Conservation (phyloP, 768 basidiomycete species). For the Cystobasidium ongulense region DNA sequence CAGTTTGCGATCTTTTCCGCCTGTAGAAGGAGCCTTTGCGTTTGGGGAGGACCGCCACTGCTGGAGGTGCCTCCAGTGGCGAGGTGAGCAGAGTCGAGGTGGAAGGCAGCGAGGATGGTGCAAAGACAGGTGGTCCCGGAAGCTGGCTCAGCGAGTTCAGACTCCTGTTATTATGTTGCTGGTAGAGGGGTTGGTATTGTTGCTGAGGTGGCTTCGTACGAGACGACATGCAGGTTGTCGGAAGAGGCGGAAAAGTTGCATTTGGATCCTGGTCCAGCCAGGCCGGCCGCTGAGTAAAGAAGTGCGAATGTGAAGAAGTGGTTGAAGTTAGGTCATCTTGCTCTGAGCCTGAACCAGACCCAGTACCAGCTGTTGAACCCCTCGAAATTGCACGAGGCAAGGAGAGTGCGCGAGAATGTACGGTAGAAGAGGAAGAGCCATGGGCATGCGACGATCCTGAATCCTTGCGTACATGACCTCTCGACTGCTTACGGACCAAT, state of each 20-base stretch:
- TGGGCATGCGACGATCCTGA: neutral
- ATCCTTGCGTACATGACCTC: constrained; percentile 4
- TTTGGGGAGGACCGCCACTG: neutral
- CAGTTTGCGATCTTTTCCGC: constrained; percentile 22
- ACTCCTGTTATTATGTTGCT: neutral
- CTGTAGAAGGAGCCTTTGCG: constrained; percentile 21
- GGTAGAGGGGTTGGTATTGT: neutral
- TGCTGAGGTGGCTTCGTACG: neutral
- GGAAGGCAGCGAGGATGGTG: neutral
- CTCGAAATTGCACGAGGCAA: neutral
- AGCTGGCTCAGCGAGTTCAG: neutral
- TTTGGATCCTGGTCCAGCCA: constrained; percentile 20
- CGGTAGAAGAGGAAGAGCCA: neutral
- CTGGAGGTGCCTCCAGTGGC: neutral
- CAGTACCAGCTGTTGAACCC: neutral
- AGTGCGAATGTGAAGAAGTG: neutral
- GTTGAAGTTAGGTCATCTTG: neutral
- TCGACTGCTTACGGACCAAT: constrained; percentile 13
- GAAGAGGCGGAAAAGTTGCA: neutral
- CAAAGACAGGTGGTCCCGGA: neutral
- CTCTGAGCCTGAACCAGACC: neutral
- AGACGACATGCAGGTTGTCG: neutral
- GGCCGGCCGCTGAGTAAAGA: neutral
- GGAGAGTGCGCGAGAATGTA: neutral
- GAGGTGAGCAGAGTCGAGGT: neutral